phyloP scores from a whole-genome alignment of 2,329 filamentous ascomycete species.

The Penicillium sp. region DNA sequence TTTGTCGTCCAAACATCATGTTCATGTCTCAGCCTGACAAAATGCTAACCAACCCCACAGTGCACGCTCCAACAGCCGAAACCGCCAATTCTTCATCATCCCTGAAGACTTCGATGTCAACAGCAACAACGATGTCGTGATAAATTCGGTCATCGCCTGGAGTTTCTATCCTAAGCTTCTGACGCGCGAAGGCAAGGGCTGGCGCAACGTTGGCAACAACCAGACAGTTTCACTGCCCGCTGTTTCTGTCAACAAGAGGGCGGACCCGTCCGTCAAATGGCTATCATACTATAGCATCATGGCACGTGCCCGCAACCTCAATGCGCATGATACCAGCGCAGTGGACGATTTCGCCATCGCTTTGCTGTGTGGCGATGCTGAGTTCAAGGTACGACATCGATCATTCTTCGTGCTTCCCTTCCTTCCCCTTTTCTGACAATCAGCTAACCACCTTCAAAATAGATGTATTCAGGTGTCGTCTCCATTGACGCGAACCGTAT shows the following conservation, averaged over 20 bases:
- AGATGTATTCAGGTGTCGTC: conserved; percentile 84
- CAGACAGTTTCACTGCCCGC: conserved; percentile 85
- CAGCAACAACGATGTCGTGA: conserved; percentile 74
- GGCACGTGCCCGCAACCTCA: conserved; percentile 74
- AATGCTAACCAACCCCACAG: conserved; percentile 27
- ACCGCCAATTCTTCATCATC: conserved; percentile 78
- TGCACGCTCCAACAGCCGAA: conserved; percentile 61
- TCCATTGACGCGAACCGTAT: conserved; percentile 83
- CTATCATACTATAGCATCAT: conserved; percentile 97
- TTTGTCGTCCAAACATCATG: not conserved
- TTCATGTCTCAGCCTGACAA: not conserved
- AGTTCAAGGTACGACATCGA: conserved; percentile 67
- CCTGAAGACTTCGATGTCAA: conserved; percentile 72
- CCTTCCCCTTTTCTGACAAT: not conserved
- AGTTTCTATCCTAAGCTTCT: conserved; percentile 95
- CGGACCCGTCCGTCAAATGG: conserved; percentile 62
- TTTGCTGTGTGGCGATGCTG: conserved; percentile 81
- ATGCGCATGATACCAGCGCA: conserved; percentile 83
- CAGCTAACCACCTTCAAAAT: not conserved
- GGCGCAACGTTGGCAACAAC: conserved; percentile 90
- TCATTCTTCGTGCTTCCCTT: not conserved
- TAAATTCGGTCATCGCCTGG: conserved; percentile 82
- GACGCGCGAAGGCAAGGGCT: conserved; percentile 76
- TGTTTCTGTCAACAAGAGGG: conserved; percentile 79
- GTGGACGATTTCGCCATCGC: conserved; percentile 79